A percentile compares a stretch with the other conserved stretches of the same genome.
These are phyloP conservation scores for Durio zibethinus DNA, from an alignment of 345 rosid genomes.

Conservation along the genomic window DNA sequence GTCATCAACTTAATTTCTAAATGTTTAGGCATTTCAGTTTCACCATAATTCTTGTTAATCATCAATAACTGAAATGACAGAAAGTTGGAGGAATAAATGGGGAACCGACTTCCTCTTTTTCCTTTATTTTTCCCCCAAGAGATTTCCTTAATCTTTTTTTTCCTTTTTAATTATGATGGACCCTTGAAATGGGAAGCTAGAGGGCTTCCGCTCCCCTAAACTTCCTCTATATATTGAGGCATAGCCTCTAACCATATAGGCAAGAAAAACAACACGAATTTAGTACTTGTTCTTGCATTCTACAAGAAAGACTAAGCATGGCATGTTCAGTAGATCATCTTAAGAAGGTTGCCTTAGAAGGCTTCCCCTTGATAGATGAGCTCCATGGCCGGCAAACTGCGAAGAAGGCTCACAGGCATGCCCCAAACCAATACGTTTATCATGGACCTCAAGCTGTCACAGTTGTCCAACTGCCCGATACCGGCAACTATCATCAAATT, in stretches of 20 bases:
- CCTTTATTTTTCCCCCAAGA: not conserved
- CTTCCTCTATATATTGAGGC: not conserved
- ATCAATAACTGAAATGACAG: not conserved
- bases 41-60: not conserved
- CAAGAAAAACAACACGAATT: not conserved
- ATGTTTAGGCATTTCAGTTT: not conserved
- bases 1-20: not conserved
- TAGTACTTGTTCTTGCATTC: not conserved
- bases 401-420: not conserved
- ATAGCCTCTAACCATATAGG: not conserved
- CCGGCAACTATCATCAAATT: conserved; percentile 5
- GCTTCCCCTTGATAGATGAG: not conserved
- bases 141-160: not conserved
- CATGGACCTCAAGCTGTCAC: conserved; percentile 19
- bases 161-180: not conserved
- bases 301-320: not conserved
- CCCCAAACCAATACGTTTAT: conserved; percentile 5
- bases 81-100: conserved; percentile 11
- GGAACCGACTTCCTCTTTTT: not conserved
- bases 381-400: not conserved
- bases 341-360: conserved; percentile 2
- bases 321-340: conserved; percentile 5
- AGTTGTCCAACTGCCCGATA: not conserved
- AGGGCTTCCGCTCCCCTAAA: not conserved
- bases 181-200: not conserved